Evolutionary conservation across 2,329 filamentous ascomycete species (phyloP), one percentile per base, ranked within the genome.

Genomic region (Beauveria australis): DNA sequence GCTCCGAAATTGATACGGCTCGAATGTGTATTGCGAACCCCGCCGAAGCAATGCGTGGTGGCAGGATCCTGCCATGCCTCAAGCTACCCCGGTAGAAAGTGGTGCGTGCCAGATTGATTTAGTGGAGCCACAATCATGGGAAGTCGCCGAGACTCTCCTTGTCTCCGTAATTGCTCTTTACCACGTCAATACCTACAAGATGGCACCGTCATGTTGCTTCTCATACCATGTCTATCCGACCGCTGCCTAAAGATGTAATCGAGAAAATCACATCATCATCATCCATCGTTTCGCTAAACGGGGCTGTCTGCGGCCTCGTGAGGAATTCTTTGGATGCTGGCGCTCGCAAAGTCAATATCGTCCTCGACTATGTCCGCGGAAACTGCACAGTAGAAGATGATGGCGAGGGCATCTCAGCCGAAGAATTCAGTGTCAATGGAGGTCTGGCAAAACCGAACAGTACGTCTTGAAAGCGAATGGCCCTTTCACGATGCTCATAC

Each of bases 261-360:
- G 84, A 88, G 53, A 90, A 92, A 71, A 88, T 99, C 75, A 89
- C 88, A 70, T 96, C 93, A 0, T 95, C 93, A 0, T 85, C 85
- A n/a, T 79, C 82, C 60, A 88, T 97, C 66, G 89, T 86, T 1
- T 88, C 86, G 49, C 78, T 97, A 37, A 88, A 87, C 66, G 82
- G 77, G 28, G 91, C 89, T 5, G 77, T 90, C 16, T 77, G 85
- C 60, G 89, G 89, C 51, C 80, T 97, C 10, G 67, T 95, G 28
- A 85, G 88, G 71, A 99, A 99, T 71, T 85, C 91, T 0, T 79
- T 99, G 14, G 94, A 99, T 76, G 91, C 92, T 4, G 76, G 77
- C 51, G 87, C 92, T 18, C 81, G 78, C 40, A 88, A 81, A 60
- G 75, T 97, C 63, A 83, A 83, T 58, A 78, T 96, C 59, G 81